Base-by-base conservation (phyloP, 1,139 yeast species). In the Kodamaea anthophila region DNA sequence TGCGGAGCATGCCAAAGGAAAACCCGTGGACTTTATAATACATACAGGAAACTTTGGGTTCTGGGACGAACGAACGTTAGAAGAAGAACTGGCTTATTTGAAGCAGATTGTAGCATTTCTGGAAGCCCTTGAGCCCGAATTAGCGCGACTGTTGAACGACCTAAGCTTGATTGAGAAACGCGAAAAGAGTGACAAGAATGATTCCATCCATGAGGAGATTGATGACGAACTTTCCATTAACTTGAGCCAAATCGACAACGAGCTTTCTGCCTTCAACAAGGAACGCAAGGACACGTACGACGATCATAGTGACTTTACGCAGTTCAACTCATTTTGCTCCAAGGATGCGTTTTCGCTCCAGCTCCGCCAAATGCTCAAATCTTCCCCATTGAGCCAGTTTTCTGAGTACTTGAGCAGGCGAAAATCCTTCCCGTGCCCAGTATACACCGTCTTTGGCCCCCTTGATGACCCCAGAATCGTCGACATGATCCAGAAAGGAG, bases 1-100 rank as follows among this genome's bases (percentile, higher is more conserved):
- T 8, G 35, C 39, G 9, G 47, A 51, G 23, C 24, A 31, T 9
- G 29, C 21, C 12, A 35, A 20, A 24, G 36, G 39, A 14, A 34
- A 30, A 8, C 41, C 44, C 5, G 36, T 51, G 9, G 55, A 54
- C 39, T 24, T 67, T 16, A 68, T 83, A 19, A 60, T 83, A 10
- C 93, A 82, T 48, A 77, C 87, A 2, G 93, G 93, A 10, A 80
- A 79, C 42, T 82, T 83, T 56, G 94, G 94, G 10, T 80, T 83
- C 48, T 76, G 83, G 58, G 82, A 80, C 45, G 55, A 55, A 21
- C 69, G 67, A 11, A 74, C 84, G 21, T 63, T 80, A n/a, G 42
- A 41, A 13, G 58, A 54, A 8, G 78, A 74, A 38, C 65, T 71
- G 34, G 61, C 65, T 13, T 74, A 71, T 42, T 46, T 74, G 29